Evolutionary conservation across 2,329 filamentous ascomycete species (phyloP).

Genomic region (Ilyonectria sp.): DNA sequence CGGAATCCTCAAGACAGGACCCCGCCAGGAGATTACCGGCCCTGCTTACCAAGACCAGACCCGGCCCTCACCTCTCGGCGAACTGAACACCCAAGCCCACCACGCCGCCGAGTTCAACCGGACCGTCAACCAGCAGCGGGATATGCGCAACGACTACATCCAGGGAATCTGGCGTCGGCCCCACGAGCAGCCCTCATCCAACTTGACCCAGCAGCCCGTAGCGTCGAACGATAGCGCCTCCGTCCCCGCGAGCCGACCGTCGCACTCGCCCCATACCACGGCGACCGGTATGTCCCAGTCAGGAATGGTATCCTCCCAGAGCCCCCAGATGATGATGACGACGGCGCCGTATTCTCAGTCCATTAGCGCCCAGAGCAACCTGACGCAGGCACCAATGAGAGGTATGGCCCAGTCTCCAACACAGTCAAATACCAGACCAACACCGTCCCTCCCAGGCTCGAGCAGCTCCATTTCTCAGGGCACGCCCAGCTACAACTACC

Average conservation of each 20-base stretch:
- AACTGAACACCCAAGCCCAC: slow-evolving; percentile 88
- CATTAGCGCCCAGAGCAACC: slow-evolving; percentile 78
- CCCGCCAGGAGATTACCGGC: slow-evolving; percentile 91
- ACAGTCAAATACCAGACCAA: slow-evolving; percentile 78
- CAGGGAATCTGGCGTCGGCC: slow-evolving; percentile 86
- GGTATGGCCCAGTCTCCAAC: slow-evolving; percentile 69
- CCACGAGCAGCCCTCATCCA: slow-evolving; percentile 79
- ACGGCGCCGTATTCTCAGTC: slow-evolving; percentile 79
- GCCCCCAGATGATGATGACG: slow-evolving; percentile 77
- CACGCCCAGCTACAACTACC: slow-evolving; percentile 74
- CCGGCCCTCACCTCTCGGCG: slow-evolving; percentile 80
- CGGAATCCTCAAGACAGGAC: slow-evolving; percentile 81
- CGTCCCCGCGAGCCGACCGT: slow-evolving; percentile 66
- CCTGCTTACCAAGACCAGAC: slow-evolving; percentile 90
- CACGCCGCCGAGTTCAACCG: slow-evolving; percentile 95
- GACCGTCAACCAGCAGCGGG: slow-evolving; percentile 83
- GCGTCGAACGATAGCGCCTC: slow-evolving; percentile 59
- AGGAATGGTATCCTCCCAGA: slow-evolving; percentile 72
- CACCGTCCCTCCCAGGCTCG: slow-evolving; percentile 70
- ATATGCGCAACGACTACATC: slow-evolving; percentile 84
- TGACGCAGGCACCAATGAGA: slow-evolving; percentile 81
- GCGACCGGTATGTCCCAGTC: slow-evolving; percentile 70
- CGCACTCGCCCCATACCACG: slow-evolving; percentile 72
- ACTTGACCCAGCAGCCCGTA: slow-evolving; percentile 63
- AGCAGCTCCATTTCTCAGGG: slow-evolving; percentile 67